Conservation (phyloP, 805 yeast species). For the Barnettozyma salicaria region DNA sequence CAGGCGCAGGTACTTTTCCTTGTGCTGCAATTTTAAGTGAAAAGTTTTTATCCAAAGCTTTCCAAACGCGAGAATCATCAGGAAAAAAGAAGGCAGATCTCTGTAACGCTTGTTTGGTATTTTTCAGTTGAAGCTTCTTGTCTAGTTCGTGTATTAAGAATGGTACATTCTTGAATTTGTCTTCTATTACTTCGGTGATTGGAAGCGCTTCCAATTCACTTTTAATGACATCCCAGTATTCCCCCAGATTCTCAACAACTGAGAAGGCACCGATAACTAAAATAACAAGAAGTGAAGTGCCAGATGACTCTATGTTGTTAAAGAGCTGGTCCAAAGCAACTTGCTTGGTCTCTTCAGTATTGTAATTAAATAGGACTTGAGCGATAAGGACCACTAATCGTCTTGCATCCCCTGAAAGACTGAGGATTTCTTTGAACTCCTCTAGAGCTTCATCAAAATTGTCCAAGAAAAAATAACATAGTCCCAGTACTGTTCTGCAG, state of each 20-base stretch:
- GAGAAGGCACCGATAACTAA: constrained; percentile 77
- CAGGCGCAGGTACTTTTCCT: constrained; percentile 43
- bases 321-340: constrained; percentile 84
- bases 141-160: constrained; percentile 48
- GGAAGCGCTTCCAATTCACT: constrained; percentile 57
- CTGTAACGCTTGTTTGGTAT: constrained; percentile 44
- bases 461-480: constrained; percentile 57
- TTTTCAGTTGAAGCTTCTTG: constrained; percentile 29
- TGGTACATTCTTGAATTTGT: constrained; percentile 51
- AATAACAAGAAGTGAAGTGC: constrained; percentile 61
- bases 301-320: constrained; percentile 53
- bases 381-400: constrained; percentile 68
- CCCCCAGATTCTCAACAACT: constrained; percentile 55
- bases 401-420: constrained; percentile 48
- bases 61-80: constrained; percentile 63
- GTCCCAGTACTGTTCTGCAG: constrained; percentile 63
- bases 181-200: constrained; percentile 41
- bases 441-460: constrained; percentile 61
- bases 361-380: constrained; percentile 72
- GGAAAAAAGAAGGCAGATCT: constrained; percentile 74
- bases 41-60: constrained; percentile 45
- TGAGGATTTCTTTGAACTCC: constrained; percentile 60
- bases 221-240: constrained; percentile 52
- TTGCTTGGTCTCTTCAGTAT: constrained; percentile 68
- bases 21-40: constrained; percentile 55